Evolutionary conservation across 441 rosid genomes (phyloP), one percentile per base, ranked within the genome.

Genomic region (Jatropha multifida): DNA sequence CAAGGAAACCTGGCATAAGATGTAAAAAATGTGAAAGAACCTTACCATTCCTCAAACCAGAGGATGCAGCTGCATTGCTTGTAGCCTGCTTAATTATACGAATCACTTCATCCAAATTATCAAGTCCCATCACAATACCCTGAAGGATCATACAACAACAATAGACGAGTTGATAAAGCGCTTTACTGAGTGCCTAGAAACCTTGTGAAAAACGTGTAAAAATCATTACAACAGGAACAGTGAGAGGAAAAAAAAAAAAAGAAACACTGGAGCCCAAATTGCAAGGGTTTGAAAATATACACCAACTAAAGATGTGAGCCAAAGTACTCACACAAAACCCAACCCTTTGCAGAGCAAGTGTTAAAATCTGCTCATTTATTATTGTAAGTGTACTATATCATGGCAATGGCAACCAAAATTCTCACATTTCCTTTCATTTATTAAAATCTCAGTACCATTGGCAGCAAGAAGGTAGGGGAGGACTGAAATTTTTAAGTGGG

Each of bases 61-160:
- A 79, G 80, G 90, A 80, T 73, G 98, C 97, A 85, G 86, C 77
- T 48, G 92, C 84, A 85, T 86, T 88, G 85, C 88, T 90, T 71
- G 94, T 72, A 78, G 95, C 89, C 75, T 80, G 87, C 84, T 78
- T 90, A 74, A 93, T 86, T 63, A 89, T 83, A 26, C 68, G 81
- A 77, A 93, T 92, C 52, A 96, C 92, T 63, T 81, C 83, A 79
- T 93, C 96, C 84, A 92, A 76, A 81, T 92, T 93, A 81, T 93
- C 94, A 72, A 96, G 98, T 63, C 92, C 99, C 69, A 83, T 82
- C 79, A 89, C 86, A 81, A 96, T 90, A 75, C 98, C 99, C 99
- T 95, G 73, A 27, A 59, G 42, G 69, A 54, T 78, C 63, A 77
- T 14, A 59, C 37, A 78, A 70, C 64, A 77, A 46, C 41, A 10